phyloP scores from a whole-genome alignment of 352 stramenopile genomes.

The Phytophthora rubi region DNA sequence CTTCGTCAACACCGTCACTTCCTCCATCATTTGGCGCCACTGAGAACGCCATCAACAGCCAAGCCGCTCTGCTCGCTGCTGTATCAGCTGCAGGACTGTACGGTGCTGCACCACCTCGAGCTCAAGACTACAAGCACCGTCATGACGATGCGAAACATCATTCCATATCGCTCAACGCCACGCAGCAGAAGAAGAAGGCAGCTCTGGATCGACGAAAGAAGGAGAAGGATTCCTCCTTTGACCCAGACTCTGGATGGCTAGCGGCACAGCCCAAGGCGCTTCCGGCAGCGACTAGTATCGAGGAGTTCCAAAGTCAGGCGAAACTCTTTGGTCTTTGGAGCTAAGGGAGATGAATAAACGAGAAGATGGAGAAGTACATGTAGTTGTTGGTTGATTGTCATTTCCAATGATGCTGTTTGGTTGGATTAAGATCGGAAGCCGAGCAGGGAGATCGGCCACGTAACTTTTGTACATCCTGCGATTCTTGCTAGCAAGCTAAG shows the following conservation, averaged over 20 bases:
- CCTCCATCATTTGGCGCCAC: background rate
- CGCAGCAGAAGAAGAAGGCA: conserved; percentile 24
- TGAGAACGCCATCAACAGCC: conserved; percentile 11
- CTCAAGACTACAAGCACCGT: background rate
- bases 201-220: conserved; percentile 16
- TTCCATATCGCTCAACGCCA: conserved; percentile 1
- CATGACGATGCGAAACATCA: conserved; percentile 17
- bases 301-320: conserved; percentile 47
- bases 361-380: background rate
- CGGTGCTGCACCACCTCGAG: conserved; percentile 17
- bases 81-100: conserved; percentile 47
- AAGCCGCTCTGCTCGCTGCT: conserved; percentile 37
- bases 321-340: conserved; percentile 57
- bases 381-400: conserved; percentile 12
- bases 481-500: background rate
- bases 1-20: conserved; percentile 16
- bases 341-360: conserved; percentile 22
- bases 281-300: conserved; percentile 24
- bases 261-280: conserved; percentile 16
- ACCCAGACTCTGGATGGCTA: background rate
- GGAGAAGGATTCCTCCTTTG: background rate
- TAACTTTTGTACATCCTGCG: conserved; percentile 25
- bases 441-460: background rate
- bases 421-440: conserved; percentile 4
- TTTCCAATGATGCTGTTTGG: conserved; percentile 8